These are phyloP conservation scores for Boehmeria nivea DNA, from an alignment of 306 rosid species.

Conservation along the genomic window DNA sequence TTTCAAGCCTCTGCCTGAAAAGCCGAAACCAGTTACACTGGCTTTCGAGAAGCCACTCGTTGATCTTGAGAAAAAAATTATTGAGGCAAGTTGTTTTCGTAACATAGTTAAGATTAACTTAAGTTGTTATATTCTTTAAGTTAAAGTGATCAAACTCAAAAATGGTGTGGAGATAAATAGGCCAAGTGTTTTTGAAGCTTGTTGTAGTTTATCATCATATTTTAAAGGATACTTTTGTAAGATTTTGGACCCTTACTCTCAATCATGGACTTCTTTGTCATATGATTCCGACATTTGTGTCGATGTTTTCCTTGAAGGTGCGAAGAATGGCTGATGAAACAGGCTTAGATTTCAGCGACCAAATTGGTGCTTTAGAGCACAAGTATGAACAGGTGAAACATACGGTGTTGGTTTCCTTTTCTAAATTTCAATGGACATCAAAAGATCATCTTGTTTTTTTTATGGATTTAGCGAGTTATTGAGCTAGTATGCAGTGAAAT, in stretches of 20 bases:
- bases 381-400: conserved; percentile 72
- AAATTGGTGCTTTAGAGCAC: conserved; percentile 58
- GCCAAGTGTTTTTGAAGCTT: not conserved
- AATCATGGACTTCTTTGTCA: conserved; percentile 10
- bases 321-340: conserved; percentile 81
- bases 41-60: conserved; percentile 74
- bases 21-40: conserved; percentile 67
- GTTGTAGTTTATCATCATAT: too few relatives aligned
- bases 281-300: conserved; percentile 8
- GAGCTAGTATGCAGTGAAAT: too few relatives aligned
- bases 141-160: not conserved
- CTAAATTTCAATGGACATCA: too few relatives aligned
- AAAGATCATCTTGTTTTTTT: conserved; percentile 12
- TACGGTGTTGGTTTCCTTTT: too few relatives aligned
- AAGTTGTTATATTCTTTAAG: not conserved
- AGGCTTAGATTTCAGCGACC: conserved; percentile 86
- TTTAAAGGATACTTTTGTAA: too few relatives aligned
- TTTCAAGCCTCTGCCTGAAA: conserved; percentile 78
- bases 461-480: too few relatives aligned
- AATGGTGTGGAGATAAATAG: not conserved
- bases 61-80: conserved; percentile 74
- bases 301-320: conserved; percentile 40
- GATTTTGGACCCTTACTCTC: conserved; percentile 13
- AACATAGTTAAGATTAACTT: conserved; percentile 26
- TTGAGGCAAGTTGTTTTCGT: conserved; percentile 62